A percentile compares a stretch with the other conserved stretches of the same genome.
These are phyloP conservation scores for Paxillus ammoniavirescens DNA, from an alignment of 768 basidiomycete species.

Conservation along the genomic window DNA sequence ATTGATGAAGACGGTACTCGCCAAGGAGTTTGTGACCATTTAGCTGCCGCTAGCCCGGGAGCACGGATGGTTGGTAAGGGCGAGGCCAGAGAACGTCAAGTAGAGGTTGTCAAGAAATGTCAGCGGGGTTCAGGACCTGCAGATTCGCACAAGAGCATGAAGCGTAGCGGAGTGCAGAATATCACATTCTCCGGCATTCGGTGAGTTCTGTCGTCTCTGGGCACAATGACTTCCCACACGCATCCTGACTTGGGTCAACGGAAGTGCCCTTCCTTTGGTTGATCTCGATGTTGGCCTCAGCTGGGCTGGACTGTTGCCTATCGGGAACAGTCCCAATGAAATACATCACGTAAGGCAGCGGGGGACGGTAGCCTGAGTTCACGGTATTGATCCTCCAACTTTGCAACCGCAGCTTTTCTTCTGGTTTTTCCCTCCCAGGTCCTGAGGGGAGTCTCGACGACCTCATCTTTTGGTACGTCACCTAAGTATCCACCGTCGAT, in stretches of 20 bases:
- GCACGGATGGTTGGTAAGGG: slow-evolving; percentile 34
- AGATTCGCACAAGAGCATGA: not conserved
- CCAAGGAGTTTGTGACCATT: slow-evolving; percentile 4
- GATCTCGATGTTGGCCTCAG: slow-evolving; percentile 74
- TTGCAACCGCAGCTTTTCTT: slow-evolving; percentile 58
- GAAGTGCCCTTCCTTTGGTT: slow-evolving; percentile 61
- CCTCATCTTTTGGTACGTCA: slow-evolving; percentile 64
- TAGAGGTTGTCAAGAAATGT: slow-evolving; percentile 47
- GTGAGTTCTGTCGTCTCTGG: slow-evolving; percentile 31
- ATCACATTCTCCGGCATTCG: slow-evolving; percentile 66
- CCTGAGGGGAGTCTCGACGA: slow-evolving; percentile 70
- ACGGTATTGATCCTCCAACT: not conserved
- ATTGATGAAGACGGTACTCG: slow-evolving; percentile 11
- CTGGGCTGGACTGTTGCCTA: slow-evolving; percentile 74
- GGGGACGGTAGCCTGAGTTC: too few relatives aligned
- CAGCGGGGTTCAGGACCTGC: slow-evolving; percentile 5
- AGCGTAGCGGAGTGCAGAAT: slow-evolving; percentile 42
- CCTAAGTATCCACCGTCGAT: too few relatives aligned
- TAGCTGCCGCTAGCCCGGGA: slow-evolving; percentile 4
- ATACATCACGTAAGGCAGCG: slow-evolving; percentile 35
- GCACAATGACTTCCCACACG: not conserved
- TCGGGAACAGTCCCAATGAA: slow-evolving; percentile 57
- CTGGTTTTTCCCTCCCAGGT: slow-evolving; percentile 80
- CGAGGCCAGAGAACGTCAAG: slow-evolving; percentile 44
- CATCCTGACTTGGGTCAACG: slow-evolving; percentile 57